Evolutionary conservation across 2,329 filamentous ascomycete genomes (phyloP).

Genomic region (Cyanodermella asteris): DNA sequence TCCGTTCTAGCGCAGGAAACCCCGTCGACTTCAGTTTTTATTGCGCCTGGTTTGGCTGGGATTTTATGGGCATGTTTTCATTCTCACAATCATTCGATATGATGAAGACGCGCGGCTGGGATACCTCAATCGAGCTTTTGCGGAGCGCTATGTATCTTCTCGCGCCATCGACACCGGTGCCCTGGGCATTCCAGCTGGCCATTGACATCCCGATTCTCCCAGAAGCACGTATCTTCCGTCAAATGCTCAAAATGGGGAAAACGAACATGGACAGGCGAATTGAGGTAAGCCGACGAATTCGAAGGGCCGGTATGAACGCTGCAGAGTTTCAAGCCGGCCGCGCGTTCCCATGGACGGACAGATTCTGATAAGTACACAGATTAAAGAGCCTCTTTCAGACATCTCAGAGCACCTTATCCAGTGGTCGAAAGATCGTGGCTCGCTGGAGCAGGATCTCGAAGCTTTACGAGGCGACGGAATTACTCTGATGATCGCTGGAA

Average conservation of each 20-base stretch:
- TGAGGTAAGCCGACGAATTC: too few relatives aligned
- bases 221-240: neutral
- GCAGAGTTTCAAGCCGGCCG: neutral
- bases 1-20: constrained; percentile 4
- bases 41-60: constrained; percentile 2
- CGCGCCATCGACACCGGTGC: neutral
- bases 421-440: neutral
- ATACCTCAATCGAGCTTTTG: constrained; percentile 3
- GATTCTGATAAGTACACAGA: neutral
- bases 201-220: neutral
- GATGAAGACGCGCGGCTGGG: constrained; percentile 3
- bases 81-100: constrained; percentile 4
- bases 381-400: neutral
- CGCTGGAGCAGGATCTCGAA: neutral
- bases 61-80: constrained; percentile 5
- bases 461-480: neutral
- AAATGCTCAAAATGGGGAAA: neutral
- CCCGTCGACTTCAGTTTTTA: neutral
- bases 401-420: too few relatives aligned
- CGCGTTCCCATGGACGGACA: neutral
- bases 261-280: neutral
- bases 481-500: too few relatives aligned
- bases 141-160: neutral
- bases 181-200: neutral
- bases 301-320: too few relatives aligned